Evolutionary conservation across 129 eudicot species (phyloP).

Genomic region (sunflower (Helianthus annuus)): DNA sequence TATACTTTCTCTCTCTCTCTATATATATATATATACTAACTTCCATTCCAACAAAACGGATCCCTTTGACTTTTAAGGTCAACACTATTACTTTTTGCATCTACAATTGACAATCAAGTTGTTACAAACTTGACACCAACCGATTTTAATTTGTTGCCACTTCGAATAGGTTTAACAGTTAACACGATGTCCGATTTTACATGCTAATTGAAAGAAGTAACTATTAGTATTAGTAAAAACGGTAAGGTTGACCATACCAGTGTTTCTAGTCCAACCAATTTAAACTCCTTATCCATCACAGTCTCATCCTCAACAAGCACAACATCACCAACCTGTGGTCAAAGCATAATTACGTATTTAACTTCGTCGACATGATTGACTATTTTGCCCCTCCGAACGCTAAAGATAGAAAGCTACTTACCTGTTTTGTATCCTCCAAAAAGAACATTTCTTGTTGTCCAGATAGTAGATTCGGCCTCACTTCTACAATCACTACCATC

Average conservation of each 20-base stretch:
- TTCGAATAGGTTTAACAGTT: neutral
- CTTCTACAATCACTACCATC: constrained; percentile 63
- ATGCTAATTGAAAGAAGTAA: neutral
- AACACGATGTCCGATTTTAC: neutral
- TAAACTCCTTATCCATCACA: constrained; percentile 62
- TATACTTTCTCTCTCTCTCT: no score
- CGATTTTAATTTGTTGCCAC: neutral
- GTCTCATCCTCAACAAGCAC: constrained; percentile 67
- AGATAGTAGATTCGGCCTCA: constrained; percentile 84
- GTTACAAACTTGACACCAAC: constrained; percentile 8
- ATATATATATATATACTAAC: constrained; percentile 1
- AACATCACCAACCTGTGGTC: constrained; percentile 74
- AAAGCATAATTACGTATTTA: constrained; percentile 20
- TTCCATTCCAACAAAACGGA: constrained; percentile 2
- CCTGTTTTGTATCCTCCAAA: constrained; percentile 70
- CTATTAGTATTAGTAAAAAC: constrained; percentile 1
- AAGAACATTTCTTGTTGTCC: constrained; percentile 58
- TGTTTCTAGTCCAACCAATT: constrained; percentile 71
- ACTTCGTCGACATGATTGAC: neutral
- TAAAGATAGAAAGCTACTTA: constrained; percentile 19
- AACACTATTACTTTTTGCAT: constrained; percentile 5
- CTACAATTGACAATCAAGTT: neutral
- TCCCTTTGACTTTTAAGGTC: constrained; percentile 11
- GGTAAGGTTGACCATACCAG: constrained; percentile 50
- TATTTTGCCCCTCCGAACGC: constrained; percentile 7